These are phyloP conservation scores for Cladosporium sp. DNA, from an alignment of 2,329 filamentous ascomycete genomes.

Conservation along the genomic window DNA sequence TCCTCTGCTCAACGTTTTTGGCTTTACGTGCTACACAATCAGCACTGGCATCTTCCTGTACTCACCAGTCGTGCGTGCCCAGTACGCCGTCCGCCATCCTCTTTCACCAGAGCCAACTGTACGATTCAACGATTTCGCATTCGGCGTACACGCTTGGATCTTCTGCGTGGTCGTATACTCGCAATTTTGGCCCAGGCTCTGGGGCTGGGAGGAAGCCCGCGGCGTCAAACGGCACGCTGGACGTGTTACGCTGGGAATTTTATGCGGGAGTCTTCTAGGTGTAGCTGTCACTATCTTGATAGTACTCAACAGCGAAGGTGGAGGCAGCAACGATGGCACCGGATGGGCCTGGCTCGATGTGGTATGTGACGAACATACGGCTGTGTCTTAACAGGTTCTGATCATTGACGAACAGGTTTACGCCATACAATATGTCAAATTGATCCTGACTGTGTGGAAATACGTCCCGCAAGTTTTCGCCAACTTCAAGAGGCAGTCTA, in stretches of 20 bases:
- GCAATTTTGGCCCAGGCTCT: constrained; percentile 68
- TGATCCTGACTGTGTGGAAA: constrained; percentile 84
- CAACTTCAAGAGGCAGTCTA: constrained; percentile 82
- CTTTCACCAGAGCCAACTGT: constrained; percentile 74
- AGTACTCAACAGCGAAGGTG: constrained; percentile 39
- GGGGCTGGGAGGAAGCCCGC: constrained; percentile 60
- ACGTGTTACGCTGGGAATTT: constrained; percentile 7
- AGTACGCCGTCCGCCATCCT: constrained; percentile 79
- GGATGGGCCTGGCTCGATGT: constrained; percentile 63
- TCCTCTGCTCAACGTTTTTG: constrained; percentile 67
- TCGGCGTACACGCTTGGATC: constrained; percentile 75
- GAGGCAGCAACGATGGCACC: constrained; percentile 43
- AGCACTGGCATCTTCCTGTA: constrained; percentile 75
- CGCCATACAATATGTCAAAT: constrained; percentile 80
- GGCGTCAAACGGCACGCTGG: constrained; percentile 13
- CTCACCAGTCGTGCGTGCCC: constrained; percentile 68
- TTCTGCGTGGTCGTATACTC: constrained; percentile 69
- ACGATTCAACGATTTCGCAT: constrained; percentile 82
- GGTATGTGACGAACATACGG: constrained; percentile 36
- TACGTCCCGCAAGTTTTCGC: constrained; percentile 82
- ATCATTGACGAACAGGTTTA: constrained; percentile 47
- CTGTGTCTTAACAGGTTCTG: background rate
- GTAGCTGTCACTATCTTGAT: constrained; percentile 46
- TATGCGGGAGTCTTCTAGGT: constrained; percentile 42
- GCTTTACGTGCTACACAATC: constrained; percentile 67